These are phyloP conservation scores for Naumovozyma castellii DNA, from an alignment of 805 yeast species.

Conservation along the genomic window DNA sequence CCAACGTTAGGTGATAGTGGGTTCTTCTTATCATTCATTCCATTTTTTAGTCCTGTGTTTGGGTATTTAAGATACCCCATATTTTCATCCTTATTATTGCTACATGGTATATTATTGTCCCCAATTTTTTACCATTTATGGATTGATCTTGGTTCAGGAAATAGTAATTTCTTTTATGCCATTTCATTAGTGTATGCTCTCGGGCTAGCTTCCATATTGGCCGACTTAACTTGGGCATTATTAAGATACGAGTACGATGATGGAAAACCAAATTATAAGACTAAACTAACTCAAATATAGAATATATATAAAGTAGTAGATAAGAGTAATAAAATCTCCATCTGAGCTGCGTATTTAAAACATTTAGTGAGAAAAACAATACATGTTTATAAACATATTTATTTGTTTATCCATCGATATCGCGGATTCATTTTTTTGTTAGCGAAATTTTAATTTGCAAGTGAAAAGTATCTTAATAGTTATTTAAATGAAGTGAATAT, in stretches of 20 bases:
- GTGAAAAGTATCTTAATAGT: too few species aligned
- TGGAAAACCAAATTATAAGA: conserved; percentile 27
- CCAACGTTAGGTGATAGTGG: conserved; percentile 78
- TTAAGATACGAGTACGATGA: conserved; percentile 57
- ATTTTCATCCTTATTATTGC: conserved; percentile 43
- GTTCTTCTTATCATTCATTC: conserved; percentile 39
- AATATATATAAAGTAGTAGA: conserved; percentile 1
- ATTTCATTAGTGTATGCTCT: conserved; percentile 72
- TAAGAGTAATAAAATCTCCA: too few species aligned
- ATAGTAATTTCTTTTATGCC: conserved; percentile 93
- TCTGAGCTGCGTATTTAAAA: too few species aligned
- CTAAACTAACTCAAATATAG: conserved; percentile 44
- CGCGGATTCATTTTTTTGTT: too few species aligned
- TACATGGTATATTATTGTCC: conserved; percentile 55
- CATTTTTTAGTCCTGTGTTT: conserved; percentile 39
- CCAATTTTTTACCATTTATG: conserved; percentile 91
- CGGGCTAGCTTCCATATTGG: conserved; percentile 55
- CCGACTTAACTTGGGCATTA: conserved; percentile 78
- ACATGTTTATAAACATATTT: too few species aligned
- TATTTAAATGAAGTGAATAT: neutral
- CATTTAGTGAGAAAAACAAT: too few species aligned
- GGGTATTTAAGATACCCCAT: conserved; percentile 39
- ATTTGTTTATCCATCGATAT: too few species aligned
- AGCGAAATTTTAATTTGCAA: too few species aligned
- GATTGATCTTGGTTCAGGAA: conserved; percentile 91